Evolutionary conservation across 2,329 filamentous ascomycete genomes (phyloP), one percentile per base, ranked within the genome.

Genomic region (Ophiocordyceps camponoti-saundersi): DNA sequence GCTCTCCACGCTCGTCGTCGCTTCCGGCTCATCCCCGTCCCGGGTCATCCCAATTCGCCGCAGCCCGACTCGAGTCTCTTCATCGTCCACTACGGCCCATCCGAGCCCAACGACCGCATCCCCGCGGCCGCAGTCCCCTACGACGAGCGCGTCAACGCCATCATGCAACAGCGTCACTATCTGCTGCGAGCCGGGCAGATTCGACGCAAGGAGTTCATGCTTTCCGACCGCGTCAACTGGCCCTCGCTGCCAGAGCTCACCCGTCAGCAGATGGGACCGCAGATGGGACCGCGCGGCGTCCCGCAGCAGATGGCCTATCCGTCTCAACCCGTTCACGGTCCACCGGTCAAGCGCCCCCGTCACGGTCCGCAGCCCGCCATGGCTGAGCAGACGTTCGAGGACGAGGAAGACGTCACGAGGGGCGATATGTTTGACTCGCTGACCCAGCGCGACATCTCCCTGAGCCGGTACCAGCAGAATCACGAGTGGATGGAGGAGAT

Each of bases 401-500:
- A 95, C 48, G 87, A 94, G 45, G 89, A 96, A 61, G 90, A 95
- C 57, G 84, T 83, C 3, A 84, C 82, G 7, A 74, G 85, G 20
- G 88, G 88, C 26, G 92, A 98, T 61, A 74, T 89, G 60, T 86
- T 98, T 57, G 92, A 98, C 59, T 78, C 87, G 52, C 70, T 95
- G 51, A 90, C 87, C 0, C 89, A 89, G 3, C 77, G 89, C 42
- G 92, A 98, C 52, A 83, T 98, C 50, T 94, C 88, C 55, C 71
- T 86, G 50, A 78, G 80, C 52, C 78, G 92, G 47, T 98, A 95
- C 62, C 82, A 82, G 60, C 88, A 95, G 59, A 93, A 98, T 56
- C 90, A 98, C 57, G 87, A 95, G 61, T 96, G 90, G 92, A 95
- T 98, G 86, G 92, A 96, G 59, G 90, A 98, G 64, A 81, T 98